Conservation (phyloP, 768 basidiomycete species). For the Collybia mongolica region DNA sequence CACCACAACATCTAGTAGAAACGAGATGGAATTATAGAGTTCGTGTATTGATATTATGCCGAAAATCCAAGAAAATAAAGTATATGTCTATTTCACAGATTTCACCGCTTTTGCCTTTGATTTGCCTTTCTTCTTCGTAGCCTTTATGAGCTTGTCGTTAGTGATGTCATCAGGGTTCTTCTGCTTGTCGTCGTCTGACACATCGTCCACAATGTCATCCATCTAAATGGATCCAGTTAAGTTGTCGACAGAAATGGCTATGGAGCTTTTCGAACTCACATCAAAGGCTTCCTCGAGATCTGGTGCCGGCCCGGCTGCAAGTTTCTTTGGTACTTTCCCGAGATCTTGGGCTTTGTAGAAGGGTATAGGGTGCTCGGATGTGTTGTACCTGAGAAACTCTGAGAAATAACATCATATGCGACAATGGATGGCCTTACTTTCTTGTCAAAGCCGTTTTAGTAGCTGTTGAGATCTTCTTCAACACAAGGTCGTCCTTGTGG, state of each 20-base stretch:
- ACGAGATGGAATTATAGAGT: no score
- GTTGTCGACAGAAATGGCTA: constrained; percentile 2
- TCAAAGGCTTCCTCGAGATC: constrained; percentile 93
- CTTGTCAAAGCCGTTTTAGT: constrained; percentile 85
- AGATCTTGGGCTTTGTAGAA: constrained; percentile 88
- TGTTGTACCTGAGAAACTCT: constrained; percentile 71
- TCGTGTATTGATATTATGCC: no score
- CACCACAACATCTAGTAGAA: no score
- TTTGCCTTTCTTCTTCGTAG: constrained; percentile 35
- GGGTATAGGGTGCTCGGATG: constrained; percentile 86
- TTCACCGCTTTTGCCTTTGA: constrained; percentile 18
- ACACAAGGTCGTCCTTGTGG: constrained; percentile 66
- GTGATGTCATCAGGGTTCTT: constrained; percentile 25
- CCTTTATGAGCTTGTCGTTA: constrained; percentile 35
- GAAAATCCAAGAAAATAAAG: no score
- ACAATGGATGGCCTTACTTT: constrained; percentile 50
- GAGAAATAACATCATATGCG: background rate
- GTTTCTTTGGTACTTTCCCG: constrained; percentile 78
- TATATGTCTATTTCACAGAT: no score
- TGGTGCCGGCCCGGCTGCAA: constrained; percentile 71
- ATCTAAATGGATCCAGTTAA: constrained; percentile 22
- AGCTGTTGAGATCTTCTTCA: constrained; percentile 81
- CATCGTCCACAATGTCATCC: constrained; percentile 47
- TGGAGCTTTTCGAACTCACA: constrained; percentile 36
- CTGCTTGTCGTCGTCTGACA: constrained; percentile 48